Conservation (phyloP, 805 yeast species). For the Kregervanrija pseudodelftensis region DNA sequence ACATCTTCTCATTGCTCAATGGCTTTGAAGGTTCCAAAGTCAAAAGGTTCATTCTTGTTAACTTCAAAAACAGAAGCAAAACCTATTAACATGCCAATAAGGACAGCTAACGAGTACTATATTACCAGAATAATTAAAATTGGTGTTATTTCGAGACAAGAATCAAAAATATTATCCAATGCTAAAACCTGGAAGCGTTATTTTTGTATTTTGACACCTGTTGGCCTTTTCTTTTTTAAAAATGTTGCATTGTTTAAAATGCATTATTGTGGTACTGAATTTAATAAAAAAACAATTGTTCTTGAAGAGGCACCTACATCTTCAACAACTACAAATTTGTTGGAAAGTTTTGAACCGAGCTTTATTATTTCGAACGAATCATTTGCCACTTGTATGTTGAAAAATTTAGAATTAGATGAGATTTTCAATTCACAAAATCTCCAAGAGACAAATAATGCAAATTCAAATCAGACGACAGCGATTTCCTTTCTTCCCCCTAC, state of each 20-base stretch:
- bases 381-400: conserved; percentile 24
- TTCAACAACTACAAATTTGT: conserved; percentile 11
- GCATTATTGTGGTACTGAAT: conserved; percentile 15
- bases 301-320: conserved; percentile 21
- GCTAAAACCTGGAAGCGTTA: conserved; percentile 35
- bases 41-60: conserved; percentile 20
- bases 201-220: conserved; percentile 41
- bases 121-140: conserved; percentile 33
- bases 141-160: conserved; percentile 35
- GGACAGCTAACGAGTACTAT: conserved; percentile 16
- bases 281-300: conserved; percentile 16
- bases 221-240: conserved; percentile 42
- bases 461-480: neutral
- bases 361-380: conserved; percentile 19
- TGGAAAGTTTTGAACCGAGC: conserved; percentile 21
- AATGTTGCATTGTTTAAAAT: conserved; percentile 29
- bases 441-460: neutral
- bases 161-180: conserved; percentile 24
- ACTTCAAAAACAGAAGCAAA: conserved; percentile 11
- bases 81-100: conserved; percentile 2
- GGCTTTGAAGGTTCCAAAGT: conserved; percentile 20
- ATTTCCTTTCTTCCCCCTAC: too few species aligned
- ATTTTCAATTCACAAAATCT: conserved; percentile 8
- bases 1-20: conserved; percentile 13
- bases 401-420: conserved; percentile 20